Percentiles rank a stretch among this genome's conserved stretches.
Conservation (phyloP, 345 rosid genomes). For the Pistacia vera region DNA sequence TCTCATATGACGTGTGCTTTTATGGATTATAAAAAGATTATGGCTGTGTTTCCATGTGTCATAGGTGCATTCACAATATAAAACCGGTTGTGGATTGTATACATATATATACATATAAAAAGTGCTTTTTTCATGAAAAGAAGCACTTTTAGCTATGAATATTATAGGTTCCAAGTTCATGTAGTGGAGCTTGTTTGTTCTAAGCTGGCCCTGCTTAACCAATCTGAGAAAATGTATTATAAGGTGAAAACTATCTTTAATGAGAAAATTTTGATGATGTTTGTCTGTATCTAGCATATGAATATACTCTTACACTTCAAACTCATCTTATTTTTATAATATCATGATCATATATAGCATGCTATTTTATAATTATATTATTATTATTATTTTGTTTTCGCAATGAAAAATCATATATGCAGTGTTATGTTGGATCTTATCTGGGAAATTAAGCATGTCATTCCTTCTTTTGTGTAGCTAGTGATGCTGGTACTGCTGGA, state of each 20-base stretch:
- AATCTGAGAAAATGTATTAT: neutral
- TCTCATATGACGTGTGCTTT: neutral
- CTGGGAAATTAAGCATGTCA: too few species aligned
- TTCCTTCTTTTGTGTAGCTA: too few species aligned
- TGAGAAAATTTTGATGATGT: neutral
- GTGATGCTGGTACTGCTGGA: too few species aligned
- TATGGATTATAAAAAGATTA: neutral
- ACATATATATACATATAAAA: neutral
- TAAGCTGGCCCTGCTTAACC: neutral
- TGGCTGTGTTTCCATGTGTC: neutral
- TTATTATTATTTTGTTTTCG: too few species aligned
- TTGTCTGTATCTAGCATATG: neutral
- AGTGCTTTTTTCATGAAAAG: neutral
- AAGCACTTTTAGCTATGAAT: neutral
- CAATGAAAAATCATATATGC: too few species aligned
- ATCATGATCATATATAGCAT: too few species aligned
- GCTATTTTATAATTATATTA: too few species aligned
- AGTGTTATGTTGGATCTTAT: too few species aligned
- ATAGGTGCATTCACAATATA: neutral
- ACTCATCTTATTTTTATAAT: too few species aligned
- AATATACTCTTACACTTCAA: neutral
- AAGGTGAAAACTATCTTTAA: too few species aligned
- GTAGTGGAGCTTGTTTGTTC: neutral
- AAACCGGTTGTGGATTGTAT: neutral
- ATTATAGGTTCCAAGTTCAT: neutral